These are phyloP conservation scores for Vitis vinifera DNA, from an alignment of 164 flowering plant genomes.

Conservation along the genomic window DNA sequence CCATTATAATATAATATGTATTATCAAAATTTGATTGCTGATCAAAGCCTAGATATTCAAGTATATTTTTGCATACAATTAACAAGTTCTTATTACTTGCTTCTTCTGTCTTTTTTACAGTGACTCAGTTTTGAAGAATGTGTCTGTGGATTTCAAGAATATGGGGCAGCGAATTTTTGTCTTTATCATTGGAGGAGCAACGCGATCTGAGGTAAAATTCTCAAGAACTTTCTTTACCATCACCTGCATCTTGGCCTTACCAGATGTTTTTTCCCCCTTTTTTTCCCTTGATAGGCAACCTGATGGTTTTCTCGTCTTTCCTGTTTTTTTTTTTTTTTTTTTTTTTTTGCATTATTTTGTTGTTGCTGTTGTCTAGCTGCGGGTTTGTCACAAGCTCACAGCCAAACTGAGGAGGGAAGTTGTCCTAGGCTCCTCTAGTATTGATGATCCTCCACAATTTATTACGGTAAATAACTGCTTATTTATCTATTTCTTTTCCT, in stretches of 20 bases:
- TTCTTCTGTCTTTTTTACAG: slow-evolving; percentile 31
- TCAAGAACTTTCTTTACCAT: too few species aligned
- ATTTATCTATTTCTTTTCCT: too few species aligned
- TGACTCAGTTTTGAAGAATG: slow-evolving; percentile 65
- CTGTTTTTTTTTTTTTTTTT: background rate
- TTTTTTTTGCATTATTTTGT: too few species aligned
- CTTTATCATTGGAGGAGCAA: slow-evolving; percentile 96
- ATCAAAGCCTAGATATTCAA: background rate
- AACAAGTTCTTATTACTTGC: background rate
- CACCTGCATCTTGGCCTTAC: background rate
- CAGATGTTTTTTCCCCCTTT: background rate
- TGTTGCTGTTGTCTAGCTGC: too few species aligned
- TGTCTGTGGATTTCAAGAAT: slow-evolving; percentile 66
- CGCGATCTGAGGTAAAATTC: slow-evolving; percentile 85
- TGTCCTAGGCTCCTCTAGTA: too few species aligned
- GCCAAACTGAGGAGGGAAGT: too few species aligned
- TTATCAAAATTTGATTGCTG: background rate
- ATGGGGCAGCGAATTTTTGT: slow-evolving; percentile 95
- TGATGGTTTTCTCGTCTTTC: background rate
- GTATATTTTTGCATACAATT: background rate
- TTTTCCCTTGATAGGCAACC: background rate
- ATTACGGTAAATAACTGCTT: too few species aligned
- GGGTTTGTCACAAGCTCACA: too few species aligned
- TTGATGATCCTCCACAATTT: too few species aligned
- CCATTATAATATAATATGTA: background rate